Percentiles rank a stretch among this genome's conserved stretches.
Evolutionary conservation across 768 basidiomycete genomes (phyloP).

Genomic region (Boletus eberwhitei): DNA sequence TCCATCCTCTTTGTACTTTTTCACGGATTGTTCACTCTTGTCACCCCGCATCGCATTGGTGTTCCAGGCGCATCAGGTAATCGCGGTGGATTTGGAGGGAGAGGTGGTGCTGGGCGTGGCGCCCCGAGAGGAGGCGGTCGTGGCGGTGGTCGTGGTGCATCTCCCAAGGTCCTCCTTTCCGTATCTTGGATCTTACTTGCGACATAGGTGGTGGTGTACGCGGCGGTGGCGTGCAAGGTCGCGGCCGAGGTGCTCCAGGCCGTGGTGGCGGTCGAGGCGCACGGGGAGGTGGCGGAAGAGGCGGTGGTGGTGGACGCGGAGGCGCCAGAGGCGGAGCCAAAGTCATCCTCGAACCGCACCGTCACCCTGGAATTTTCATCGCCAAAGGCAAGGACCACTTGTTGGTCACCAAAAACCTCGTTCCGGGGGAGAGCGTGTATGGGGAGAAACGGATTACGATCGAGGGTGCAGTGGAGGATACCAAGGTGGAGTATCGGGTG

Average conservation of each 20-base stretch:
- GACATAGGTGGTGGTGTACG: conserved; percentile 11
- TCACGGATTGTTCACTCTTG: neutral
- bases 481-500: conserved; percentile 94
- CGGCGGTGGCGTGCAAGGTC: conserved; percentile 28
- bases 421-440: conserved; percentile 96
- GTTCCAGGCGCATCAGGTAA: conserved; percentile 62
- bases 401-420: conserved; percentile 96
- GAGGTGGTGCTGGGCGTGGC: conserved; percentile 38
- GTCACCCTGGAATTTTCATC: conserved; percentile 92
- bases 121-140: conserved; percentile 40
- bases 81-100: conserved; percentile 63
- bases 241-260: conserved; percentile 35
- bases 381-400: conserved; percentile 97
- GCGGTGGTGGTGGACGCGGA: conserved; percentile 63
- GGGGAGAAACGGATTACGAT: conserved; percentile 96
- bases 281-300: conserved; percentile 47
- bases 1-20: neutral
- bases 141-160: conserved; percentile 39
- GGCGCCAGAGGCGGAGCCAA: conserved; percentile 81
- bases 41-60: neutral
- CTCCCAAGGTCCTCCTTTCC: neutral
- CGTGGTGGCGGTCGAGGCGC: conserved; percentile 45
- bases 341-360: conserved; percentile 92
- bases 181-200: neutral
- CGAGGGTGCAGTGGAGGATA: conserved; percentile 68